These are phyloP conservation scores for Entomophthora muscae DNA, from an alignment of 371 early-diverging fungal genomes.

Conservation along the genomic window DNA sequence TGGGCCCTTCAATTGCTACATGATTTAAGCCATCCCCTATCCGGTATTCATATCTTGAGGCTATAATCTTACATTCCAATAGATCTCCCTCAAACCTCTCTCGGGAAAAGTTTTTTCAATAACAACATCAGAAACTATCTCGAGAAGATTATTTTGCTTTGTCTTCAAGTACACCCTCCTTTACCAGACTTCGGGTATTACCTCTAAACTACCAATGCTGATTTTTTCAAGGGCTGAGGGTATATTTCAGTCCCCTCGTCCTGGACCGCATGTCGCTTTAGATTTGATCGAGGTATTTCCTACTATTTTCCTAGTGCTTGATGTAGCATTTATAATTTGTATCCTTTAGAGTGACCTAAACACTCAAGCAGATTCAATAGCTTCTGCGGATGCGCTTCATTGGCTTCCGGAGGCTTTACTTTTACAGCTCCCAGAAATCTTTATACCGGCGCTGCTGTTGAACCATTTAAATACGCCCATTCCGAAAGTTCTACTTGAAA, in stretches of 20 bases:
- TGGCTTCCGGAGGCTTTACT: background rate
- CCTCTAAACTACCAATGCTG: background rate
- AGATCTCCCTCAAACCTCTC: background rate
- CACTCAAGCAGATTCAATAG: background rate
- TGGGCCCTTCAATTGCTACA: background rate
- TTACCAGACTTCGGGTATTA: background rate
- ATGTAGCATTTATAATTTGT: background rate
- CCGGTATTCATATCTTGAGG: background rate
- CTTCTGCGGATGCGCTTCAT: background rate
- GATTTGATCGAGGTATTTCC: background rate
- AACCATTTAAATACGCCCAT: background rate
- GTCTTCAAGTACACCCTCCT: background rate
- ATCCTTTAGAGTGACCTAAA: background rate
- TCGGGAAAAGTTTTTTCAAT: background rate
- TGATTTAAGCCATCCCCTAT: background rate
- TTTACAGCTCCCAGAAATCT: background rate
- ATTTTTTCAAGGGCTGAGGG: background rate
- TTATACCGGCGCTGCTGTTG: background rate
- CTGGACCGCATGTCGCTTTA: background rate
- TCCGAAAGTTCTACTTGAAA: background rate
- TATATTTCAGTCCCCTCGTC: background rate
- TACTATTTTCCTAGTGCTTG: too few species aligned
- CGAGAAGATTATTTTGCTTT: background rate
- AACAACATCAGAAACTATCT: background rate
- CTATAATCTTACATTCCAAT: background rate